Evolutionary conservation across 2,329 filamentous ascomycete species (phyloP).

Genomic region (Piedraia hortae): DNA sequence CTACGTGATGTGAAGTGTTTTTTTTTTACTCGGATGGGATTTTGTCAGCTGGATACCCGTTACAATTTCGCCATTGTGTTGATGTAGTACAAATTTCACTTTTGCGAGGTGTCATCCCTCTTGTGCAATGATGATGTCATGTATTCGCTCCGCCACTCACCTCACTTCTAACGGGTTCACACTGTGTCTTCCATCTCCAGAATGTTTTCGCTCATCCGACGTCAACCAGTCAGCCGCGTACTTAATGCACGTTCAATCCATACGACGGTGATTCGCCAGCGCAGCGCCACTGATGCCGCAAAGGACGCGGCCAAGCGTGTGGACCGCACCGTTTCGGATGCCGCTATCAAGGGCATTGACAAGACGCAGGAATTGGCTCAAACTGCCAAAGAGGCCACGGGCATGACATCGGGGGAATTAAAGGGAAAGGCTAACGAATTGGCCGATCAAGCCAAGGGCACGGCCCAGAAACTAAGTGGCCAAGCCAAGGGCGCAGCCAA

Average conservation of each 20-base stretch:
- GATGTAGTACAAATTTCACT: no score
- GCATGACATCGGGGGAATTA: conserved; percentile 11
- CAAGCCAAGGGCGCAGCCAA: conserved; percentile 17
- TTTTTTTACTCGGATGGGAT: no score
- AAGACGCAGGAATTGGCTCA: conserved; percentile 26
- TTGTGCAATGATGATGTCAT: no score
- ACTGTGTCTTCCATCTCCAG: no score
- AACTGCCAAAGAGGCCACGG: conserved; percentile 16
- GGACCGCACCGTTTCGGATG: conserved; percentile 27
- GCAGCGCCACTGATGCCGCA: conserved; percentile 25
- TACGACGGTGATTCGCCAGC: conserved; percentile 17
- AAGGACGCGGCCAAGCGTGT: conserved; percentile 31
- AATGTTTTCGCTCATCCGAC: no score
- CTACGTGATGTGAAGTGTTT: conserved; percentile 17
- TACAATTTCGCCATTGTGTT: no score
- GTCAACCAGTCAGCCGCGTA: no score
- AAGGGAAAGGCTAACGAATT: conserved; percentile 17
- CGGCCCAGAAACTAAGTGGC: conserved; percentile 13
- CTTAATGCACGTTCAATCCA: no score
- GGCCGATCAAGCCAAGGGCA: conserved; percentile 17
- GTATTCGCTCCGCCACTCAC: no score
- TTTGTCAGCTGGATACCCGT: no score
- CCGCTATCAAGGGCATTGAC: conserved; percentile 33
- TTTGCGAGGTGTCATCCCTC: no score
- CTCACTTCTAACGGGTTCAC: no score